These are phyloP conservation scores for Castanospermum australe DNA, from an alignment of 306 rosid genomes.

Conservation along the genomic window DNA sequence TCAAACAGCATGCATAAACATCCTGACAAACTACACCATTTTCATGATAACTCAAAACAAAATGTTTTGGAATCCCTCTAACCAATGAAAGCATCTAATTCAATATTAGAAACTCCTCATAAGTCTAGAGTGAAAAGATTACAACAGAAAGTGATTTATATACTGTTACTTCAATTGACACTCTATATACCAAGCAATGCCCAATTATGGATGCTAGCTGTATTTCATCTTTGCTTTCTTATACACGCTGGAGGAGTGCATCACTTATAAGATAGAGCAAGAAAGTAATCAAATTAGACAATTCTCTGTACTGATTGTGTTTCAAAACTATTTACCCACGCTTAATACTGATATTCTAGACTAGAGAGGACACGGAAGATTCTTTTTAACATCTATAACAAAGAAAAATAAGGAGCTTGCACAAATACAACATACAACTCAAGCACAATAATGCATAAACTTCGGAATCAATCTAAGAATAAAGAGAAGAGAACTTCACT, in stretches of 20 bases:
- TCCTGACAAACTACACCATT: neutral
- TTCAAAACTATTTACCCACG: neutral
- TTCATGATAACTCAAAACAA: constrained; percentile 2
- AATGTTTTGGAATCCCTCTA: neutral
- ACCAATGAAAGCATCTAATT: constrained; percentile 8
- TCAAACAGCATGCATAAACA: neutral
- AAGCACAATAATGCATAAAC: constrained; percentile 24
- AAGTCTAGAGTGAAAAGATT: neutral
- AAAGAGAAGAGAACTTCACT: neutral
- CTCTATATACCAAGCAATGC: neutral
- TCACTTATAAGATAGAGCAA: neutral
- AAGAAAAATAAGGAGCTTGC: neutral
- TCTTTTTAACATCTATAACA: neutral
- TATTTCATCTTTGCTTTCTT: constrained; percentile 3
- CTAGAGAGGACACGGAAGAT: neutral
- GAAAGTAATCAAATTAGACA: neutral
- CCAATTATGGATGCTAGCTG: neutral
- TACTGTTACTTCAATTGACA: neutral
- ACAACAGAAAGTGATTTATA: constrained; percentile 12
- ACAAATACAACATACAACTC: constrained; percentile 14
- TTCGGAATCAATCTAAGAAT: constrained; percentile 33
- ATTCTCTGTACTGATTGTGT: neutral
- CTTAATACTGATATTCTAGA: neutral
- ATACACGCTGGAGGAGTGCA: neutral
- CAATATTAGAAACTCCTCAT: neutral